phyloP scores from a whole-genome alignment of 2,329 filamentous ascomycete species.

The Graphium sp. region DNA sequence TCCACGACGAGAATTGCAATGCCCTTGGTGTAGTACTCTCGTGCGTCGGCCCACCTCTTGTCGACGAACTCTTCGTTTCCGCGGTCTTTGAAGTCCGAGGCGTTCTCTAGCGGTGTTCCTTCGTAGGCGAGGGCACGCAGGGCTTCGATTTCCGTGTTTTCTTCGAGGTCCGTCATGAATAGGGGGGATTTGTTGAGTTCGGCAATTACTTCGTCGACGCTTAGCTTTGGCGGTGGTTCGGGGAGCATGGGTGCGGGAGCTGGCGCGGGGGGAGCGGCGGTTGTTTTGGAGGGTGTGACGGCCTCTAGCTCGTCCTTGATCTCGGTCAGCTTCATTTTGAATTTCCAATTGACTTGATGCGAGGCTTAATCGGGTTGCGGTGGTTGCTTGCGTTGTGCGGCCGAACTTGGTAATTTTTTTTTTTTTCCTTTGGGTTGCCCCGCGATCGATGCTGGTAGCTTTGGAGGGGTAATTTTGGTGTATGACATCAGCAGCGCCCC shows the following conservation, averaged over 20 bases:
- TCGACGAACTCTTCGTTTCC: conserved; percentile 76
- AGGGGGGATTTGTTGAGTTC: conserved; percentile 53
- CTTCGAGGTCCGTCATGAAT: conserved; percentile 89
- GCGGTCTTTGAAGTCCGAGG: conserved; percentile 70
- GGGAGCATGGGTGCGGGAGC: conserved; percentile 1
- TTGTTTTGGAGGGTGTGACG: neutral
- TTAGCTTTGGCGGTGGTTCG: conserved; percentile 9
- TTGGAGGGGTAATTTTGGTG: neutral
- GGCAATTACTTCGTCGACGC: conserved; percentile 35
- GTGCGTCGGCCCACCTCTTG: conserved; percentile 63
- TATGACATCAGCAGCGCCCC: neutral
- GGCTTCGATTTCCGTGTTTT: conserved; percentile 73
- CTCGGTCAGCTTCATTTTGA: conserved; percentile 1
- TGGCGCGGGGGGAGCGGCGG: neutral
- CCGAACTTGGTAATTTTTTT: neutral
- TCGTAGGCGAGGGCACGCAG: conserved; percentile 85
- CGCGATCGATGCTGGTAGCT: neutral
- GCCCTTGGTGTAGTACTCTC: conserved; percentile 86
- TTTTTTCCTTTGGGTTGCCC: neutral
- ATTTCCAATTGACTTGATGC: too few relatives aligned
- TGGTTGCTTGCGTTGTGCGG: neutral
- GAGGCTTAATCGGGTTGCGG: neutral
- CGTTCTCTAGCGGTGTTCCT: conserved; percentile 72
- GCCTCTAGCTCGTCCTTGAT: conserved; percentile 1
- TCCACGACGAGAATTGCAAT: conserved; percentile 52